These are phyloP conservation scores for Yamadazyma paraphyllophila DNA, from an alignment of 805 yeast genomes.

Conservation along the genomic window DNA sequence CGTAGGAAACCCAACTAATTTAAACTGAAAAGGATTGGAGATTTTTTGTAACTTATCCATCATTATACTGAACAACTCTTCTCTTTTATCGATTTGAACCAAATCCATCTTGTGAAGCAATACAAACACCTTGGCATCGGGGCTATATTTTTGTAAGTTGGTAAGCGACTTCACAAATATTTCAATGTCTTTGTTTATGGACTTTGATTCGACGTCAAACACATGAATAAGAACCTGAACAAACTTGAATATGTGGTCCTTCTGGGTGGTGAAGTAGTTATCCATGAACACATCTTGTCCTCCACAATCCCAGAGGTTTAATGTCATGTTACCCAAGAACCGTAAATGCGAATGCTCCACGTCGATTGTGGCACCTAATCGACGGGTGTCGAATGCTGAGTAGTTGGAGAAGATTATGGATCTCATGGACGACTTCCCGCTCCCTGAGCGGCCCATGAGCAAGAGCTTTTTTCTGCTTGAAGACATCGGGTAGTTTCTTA, in stretches of 20 bases:
- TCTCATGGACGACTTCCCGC: slow-evolving; percentile 97
- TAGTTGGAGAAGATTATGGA: slow-evolving; percentile 93
- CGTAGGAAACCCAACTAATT: slow-evolving; percentile 84
- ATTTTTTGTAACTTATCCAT: slow-evolving; percentile 77
- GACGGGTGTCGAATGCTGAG: slow-evolving; percentile 92
- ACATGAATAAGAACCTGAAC: slow-evolving; percentile 95
- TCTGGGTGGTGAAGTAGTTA: slow-evolving; percentile 81
- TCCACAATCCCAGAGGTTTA: slow-evolving; percentile 97
- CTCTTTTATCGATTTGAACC: slow-evolving; percentile 81
- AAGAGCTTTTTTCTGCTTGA: slow-evolving; percentile 42
- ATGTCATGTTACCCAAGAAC: slow-evolving; percentile 90
- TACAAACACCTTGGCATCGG: slow-evolving; percentile 88
- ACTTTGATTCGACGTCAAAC: slow-evolving; percentile 91
- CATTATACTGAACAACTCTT: slow-evolving; percentile 79
- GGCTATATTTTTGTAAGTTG: slow-evolving; percentile 79
- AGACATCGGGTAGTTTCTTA: neutral
- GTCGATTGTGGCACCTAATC: slow-evolving; percentile 95
- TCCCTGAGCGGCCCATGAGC: slow-evolving; percentile 86
- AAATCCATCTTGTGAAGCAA: slow-evolving; percentile 94
- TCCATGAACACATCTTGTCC: slow-evolving; percentile 97
- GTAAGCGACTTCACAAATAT: slow-evolving; percentile 82
- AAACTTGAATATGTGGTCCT: slow-evolving; percentile 91
- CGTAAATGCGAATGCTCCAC: slow-evolving; percentile 96
- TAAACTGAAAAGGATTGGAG: slow-evolving; percentile 63
- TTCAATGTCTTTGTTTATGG: slow-evolving; percentile 88